Percentiles rank a stretch among this genome's conserved stretches.
Conservation (phyloP, 208 protist genomes). For the Lotmaria passim region DNA sequence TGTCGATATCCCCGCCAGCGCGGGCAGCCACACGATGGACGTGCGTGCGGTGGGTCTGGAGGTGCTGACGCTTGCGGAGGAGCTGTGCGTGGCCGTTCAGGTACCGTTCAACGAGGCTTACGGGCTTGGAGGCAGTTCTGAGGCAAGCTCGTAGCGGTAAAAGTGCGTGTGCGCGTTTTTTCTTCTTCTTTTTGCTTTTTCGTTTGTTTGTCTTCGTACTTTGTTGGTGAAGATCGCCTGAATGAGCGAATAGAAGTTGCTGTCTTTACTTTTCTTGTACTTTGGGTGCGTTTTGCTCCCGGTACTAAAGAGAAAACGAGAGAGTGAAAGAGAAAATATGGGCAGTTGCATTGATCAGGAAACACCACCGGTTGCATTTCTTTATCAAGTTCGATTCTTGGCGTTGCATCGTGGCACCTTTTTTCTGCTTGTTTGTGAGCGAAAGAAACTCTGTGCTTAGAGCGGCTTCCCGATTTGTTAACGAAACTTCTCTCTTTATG, state of each 20-base stretch:
- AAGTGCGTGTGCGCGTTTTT: neutral
- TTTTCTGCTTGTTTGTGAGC: too few relatives aligned
- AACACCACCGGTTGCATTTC: too few relatives aligned
- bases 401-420: too few relatives aligned
- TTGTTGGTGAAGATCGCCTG: neutral
- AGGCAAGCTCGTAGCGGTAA: neutral
- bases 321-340: too few relatives aligned
- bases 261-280: too few relatives aligned
- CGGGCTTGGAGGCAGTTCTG: conserved; percentile 24
- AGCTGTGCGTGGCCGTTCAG: conserved; percentile 49
- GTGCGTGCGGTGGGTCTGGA: conserved; percentile 72
- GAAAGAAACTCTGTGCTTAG: too few relatives aligned
- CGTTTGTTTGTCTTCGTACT: neutral
- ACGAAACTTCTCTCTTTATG: too few relatives aligned
- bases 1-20: conserved; percentile 65
- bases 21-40: conserved; percentile 57
- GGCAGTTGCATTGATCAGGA: too few relatives aligned
- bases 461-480: too few relatives aligned
- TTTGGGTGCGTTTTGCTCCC: neutral
- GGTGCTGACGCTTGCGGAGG: conserved; percentile 60
- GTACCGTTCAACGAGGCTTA: conserved; percentile 72
- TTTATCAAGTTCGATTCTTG: too few relatives aligned
- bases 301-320: too few relatives aligned
- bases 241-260: neutral
- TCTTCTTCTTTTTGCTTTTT: neutral